These are phyloP conservation scores for Carex kokanica DNA, from an alignment of 176 grass and related monocot species.

Conservation along the genomic window DNA sequence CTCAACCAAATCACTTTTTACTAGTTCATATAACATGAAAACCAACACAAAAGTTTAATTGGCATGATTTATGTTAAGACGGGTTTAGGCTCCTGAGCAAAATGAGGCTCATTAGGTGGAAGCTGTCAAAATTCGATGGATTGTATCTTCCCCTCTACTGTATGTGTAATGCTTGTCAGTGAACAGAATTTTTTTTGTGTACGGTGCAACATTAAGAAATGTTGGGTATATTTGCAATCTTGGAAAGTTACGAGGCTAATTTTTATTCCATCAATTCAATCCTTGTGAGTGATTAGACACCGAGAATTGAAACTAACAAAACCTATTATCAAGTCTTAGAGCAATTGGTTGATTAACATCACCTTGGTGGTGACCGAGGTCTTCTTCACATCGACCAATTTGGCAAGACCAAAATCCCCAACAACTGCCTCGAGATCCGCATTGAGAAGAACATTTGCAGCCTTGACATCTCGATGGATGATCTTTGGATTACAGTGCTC, in stretches of 20 bases:
- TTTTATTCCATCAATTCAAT: not conserved
- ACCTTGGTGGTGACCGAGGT: slow-evolving; percentile 69
- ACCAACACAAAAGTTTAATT: not conserved
- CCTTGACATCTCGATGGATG: slow-evolving; percentile 90
- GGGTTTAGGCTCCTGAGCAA: not conserved
- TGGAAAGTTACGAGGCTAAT: not conserved
- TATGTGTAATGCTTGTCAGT: not conserved
- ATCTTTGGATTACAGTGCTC: slow-evolving; percentile 90
- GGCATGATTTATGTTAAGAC: not conserved
- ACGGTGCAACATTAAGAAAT: not conserved
- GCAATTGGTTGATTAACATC: not conserved
- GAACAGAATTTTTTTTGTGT: not conserved
- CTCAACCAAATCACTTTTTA: not conserved
- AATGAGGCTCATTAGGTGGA: not conserved
- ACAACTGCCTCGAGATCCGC: slow-evolving; percentile 72
- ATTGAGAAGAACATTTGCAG: slow-evolving; percentile 79
- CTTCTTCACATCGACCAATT: slow-evolving; percentile 58
- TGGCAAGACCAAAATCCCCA: slow-evolving; percentile 75
- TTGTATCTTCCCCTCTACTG: not conserved
- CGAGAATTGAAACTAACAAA: not conserved
- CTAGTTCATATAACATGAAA: not conserved
- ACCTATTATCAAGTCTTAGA: not conserved
- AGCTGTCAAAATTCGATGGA: not conserved
- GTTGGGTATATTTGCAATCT: not conserved
- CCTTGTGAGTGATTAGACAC: not conserved